Conservation (phyloP, 140 eudicot genomes). For the Flaveria floridana region DNA sequence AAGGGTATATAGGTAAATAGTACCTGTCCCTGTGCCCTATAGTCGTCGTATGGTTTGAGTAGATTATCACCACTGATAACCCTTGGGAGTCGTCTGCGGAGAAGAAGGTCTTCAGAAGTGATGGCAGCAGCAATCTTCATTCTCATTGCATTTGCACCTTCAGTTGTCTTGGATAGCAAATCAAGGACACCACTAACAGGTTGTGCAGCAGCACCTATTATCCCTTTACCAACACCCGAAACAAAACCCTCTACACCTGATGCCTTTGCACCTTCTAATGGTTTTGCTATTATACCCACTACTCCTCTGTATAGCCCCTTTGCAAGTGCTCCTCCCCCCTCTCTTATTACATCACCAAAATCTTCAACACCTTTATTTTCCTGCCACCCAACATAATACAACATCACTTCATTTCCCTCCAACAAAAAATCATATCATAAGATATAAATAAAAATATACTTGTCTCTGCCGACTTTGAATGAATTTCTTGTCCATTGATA, state of each 20-base stretch:
- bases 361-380: constrained; percentile 91
- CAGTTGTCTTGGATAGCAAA: constrained; percentile 93
- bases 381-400: constrained; percentile 31
- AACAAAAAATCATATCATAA: not conserved
- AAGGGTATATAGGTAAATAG: not conserved
- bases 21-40: constrained; percentile 97
- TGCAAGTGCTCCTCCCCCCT: constrained; percentile 98
- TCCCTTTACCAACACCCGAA: constrained; percentile 96
- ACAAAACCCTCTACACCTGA: constrained; percentile 99
- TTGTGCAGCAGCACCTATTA: constrained; percentile 99
- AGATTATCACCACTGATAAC: constrained; percentile 92
- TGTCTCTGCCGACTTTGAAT: constrained; percentile 95
- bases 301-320: constrained; percentile 95
- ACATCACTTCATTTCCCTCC: not conserved
- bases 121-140: constrained; percentile 93
- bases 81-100: constrained; percentile 88
- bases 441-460: constrained; percentile 30
- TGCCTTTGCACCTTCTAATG: constrained; percentile 98
- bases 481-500: constrained; percentile 95
- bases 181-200: constrained; percentile 98
- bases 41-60: constrained; percentile 78
- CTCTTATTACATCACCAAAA: constrained; percentile 90
- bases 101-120: constrained; percentile 97
- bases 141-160: constrained; percentile 99
- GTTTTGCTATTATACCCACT: constrained; percentile 90